These are phyloP conservation scores for Decorospora gaudefroyi DNA, from an alignment of 2,329 filamentous ascomycete genomes.

Conservation along the genomic window DNA sequence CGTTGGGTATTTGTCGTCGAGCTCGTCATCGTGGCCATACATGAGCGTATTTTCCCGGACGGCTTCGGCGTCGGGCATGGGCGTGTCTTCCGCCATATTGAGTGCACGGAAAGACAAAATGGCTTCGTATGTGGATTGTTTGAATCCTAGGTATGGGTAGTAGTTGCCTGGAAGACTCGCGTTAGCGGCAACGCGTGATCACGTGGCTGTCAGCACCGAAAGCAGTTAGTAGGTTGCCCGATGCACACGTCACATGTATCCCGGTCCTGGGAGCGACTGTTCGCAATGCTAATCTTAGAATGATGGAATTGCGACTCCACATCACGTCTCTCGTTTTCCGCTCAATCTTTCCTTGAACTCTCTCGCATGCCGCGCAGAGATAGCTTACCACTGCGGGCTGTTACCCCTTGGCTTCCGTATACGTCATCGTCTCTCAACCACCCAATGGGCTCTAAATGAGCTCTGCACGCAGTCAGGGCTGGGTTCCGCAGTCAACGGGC, in stretches of 20 bases:
- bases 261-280: too few species aligned
- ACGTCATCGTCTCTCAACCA: constrained; percentile 21
- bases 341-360: constrained; percentile 22
- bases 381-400: constrained; percentile 10
- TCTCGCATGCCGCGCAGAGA: constrained; percentile 10
- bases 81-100: constrained; percentile 37
- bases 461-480: constrained; percentile 39
- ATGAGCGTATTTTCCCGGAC: constrained; percentile 55
- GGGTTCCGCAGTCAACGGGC: constrained; percentile 38
- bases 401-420: constrained; percentile 4
- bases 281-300: constrained; percentile 13
- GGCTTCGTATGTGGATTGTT: not conserved
- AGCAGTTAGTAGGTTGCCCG: constrained; percentile 12
- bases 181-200: constrained; percentile 20
- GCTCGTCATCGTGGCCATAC: constrained; percentile 53
- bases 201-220: constrained; percentile 12
- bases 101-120: constrained; percentile 15
- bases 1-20: constrained; percentile 68
- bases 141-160: constrained; percentile 9
- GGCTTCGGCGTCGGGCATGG: constrained; percentile 51
- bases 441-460: constrained; percentile 48
- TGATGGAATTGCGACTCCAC: constrained; percentile 13
- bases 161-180: constrained; percentile 19
- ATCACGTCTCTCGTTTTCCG: constrained; percentile 16
- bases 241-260: too few species aligned